phyloP scores from a whole-genome alignment of 2,329 filamentous ascomycete species.

The Aspergillus spinulosporus region DNA sequence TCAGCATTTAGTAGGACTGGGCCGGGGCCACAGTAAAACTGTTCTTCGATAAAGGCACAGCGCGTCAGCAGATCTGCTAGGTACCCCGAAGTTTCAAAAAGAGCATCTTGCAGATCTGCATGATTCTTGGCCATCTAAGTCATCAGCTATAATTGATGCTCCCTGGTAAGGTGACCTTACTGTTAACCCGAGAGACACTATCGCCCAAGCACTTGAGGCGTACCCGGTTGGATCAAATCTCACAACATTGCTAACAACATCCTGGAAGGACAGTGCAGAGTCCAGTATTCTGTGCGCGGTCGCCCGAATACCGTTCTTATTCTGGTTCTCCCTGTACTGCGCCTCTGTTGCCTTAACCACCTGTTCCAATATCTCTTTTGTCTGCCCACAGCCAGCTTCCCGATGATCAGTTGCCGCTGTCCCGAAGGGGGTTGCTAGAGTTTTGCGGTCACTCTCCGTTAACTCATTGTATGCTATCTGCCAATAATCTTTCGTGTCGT shows the following conservation, averaged over 20 bases:
- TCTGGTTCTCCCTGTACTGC: slow-evolving; percentile 4
- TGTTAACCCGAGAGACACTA: slow-evolving; percentile 11
- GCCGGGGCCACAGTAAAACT: neutral
- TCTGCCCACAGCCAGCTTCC: neutral
- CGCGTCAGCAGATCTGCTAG: slow-evolving; percentile 7
- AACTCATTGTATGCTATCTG: neutral
- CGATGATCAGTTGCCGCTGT: neutral
- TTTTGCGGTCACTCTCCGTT: neutral
- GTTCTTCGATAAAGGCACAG: slow-evolving; percentile 10
- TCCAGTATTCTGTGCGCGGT: slow-evolving; percentile 11
- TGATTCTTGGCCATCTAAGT: slow-evolving; percentile 12
- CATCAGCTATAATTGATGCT: slow-evolving; percentile 1
- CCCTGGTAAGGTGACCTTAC: neutral
- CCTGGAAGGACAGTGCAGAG: slow-evolving; percentile 7
- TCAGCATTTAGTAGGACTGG: neutral
- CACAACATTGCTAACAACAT: neutral
- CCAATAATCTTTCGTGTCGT: slow-evolving; percentile 1
- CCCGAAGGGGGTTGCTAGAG: neutral
- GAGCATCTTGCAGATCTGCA: neutral
- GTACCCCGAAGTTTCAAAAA: neutral
- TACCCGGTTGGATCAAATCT: slow-evolving; percentile 8
- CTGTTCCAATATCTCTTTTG: neutral
- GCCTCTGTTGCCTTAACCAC: slow-evolving; percentile 3
- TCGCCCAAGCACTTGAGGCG: slow-evolving; percentile 11
- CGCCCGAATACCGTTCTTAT: neutral